A percentile compares a stretch with the other conserved stretches of the same genome.
Conservation (phyloP, 2,329 filamentous ascomycete species). For the Reticulascus tulasneorum region DNA sequence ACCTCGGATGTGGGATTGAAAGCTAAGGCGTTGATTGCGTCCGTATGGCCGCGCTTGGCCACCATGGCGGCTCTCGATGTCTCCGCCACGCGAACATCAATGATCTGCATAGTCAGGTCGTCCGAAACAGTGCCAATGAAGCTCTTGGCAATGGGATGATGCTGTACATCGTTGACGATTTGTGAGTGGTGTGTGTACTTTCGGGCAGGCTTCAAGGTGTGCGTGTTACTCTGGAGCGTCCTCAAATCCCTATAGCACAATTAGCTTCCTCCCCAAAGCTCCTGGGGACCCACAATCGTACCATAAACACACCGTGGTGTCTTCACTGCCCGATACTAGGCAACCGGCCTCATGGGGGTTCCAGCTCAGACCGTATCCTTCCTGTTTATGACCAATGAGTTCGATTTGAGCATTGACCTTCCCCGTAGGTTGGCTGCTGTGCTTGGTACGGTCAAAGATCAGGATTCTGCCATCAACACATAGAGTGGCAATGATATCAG, state of each 20-base stretch:
- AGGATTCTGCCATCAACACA: constrained; percentile 83
- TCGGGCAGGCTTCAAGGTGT: constrained; percentile 64
- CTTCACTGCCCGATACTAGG: constrained; percentile 86
- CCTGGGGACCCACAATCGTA: constrained; percentile 32
- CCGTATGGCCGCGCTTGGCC: constrained; percentile 71
- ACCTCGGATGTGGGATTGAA: constrained; percentile 93
- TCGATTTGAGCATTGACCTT: constrained; percentile 78
- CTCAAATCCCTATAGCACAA: constrained; percentile 65
- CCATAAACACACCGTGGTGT: constrained; percentile 89
- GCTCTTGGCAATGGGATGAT: constrained; percentile 79
- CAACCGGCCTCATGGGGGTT: constrained; percentile 78
- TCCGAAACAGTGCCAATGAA: constrained; percentile 94
- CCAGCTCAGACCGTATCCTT: constrained; percentile 93
- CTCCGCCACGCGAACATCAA: constrained; percentile 73
- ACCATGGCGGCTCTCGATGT: constrained; percentile 65
- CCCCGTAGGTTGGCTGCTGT: constrained; percentile 71
- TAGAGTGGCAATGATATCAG: constrained; percentile 92
- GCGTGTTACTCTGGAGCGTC: constrained; percentile 66
- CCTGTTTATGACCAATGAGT: constrained; percentile 76
- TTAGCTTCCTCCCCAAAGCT: constrained; percentile 14
- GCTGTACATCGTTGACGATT: constrained; percentile 95
- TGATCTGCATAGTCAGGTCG: constrained; percentile 86
- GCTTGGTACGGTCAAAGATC: constrained; percentile 95
- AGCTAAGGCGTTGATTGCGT: constrained; percentile 92
- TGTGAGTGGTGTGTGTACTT: constrained; percentile 85